phyloP scores from a whole-genome alignment of 768 basidiomycete species.

The Vararia minispora region DNA sequence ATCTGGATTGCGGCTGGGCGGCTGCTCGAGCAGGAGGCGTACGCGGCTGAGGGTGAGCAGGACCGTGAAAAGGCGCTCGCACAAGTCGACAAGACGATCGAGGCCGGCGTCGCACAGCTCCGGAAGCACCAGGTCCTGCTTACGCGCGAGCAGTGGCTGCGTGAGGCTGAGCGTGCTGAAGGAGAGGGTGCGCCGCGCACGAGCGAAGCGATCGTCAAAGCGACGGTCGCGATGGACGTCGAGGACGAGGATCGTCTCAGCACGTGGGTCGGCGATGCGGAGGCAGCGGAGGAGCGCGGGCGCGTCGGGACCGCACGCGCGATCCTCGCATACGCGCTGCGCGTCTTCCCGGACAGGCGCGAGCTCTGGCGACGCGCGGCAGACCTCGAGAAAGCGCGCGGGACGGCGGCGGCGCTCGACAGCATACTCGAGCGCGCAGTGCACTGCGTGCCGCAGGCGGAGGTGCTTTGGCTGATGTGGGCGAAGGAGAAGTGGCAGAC shows the following conservation, averaged over 20 bases:
- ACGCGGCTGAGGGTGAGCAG: slow-evolving; percentile 29
- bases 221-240: slow-evolving; percentile 84
- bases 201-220: slow-evolving; percentile 91
- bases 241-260: slow-evolving; percentile 90
- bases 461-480: slow-evolving; percentile 95
- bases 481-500: slow-evolving; percentile 95
- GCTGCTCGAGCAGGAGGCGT: slow-evolving; percentile 78
- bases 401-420: slow-evolving; percentile 73
- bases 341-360: slow-evolving; percentile 80
- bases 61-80: slow-evolving; percentile 55
- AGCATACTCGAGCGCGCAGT: slow-evolving; percentile 77
- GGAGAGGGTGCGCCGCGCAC: slow-evolving; percentile 74
- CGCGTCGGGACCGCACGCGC: slow-evolving; percentile 78
- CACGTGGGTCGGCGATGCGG: slow-evolving; percentile 89
- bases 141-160: slow-evolving; percentile 87
- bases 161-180: slow-evolving; percentile 91
- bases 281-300: slow-evolving; percentile 63
- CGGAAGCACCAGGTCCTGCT: slow-evolving; percentile 78
- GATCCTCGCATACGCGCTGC: slow-evolving; percentile 82
- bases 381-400: slow-evolving; percentile 86
- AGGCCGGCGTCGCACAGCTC: slow-evolving; percentile 68
- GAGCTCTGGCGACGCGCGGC: slow-evolving; percentile 88
- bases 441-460: slow-evolving; percentile 87
- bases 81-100: slow-evolving; percentile 81
- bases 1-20: slow-evolving; percentile 98